These are phyloP conservation scores for Warburgia ugandensis DNA, from an alignment of 164 flowering plant genomes.

Conservation along the genomic window DNA sequence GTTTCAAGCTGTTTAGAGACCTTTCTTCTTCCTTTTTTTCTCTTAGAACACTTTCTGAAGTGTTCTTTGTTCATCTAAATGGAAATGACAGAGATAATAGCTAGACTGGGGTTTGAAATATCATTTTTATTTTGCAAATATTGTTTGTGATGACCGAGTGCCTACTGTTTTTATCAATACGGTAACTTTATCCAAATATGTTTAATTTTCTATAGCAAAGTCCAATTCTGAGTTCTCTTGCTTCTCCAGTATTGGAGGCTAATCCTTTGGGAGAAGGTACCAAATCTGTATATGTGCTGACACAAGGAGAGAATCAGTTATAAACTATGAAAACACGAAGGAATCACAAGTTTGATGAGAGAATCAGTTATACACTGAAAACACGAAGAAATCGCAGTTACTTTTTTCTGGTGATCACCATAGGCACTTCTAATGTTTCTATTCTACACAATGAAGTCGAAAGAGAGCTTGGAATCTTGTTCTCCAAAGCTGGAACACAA, in stretches of 20 bases:
- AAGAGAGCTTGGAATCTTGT: constrained; percentile 77
- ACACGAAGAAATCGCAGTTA: not conserved
- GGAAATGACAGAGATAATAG: too few species aligned
- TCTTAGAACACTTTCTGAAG: too few species aligned
- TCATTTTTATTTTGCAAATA: too few species aligned
- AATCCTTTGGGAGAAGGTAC: constrained; percentile 89
- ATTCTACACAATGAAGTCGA: constrained; percentile 86
- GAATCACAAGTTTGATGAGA: constrained; percentile 63
- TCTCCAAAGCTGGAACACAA: constrained; percentile 61
- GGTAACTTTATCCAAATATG: too few species aligned
- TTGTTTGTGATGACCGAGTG: too few species aligned
- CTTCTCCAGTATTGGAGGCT: constrained; percentile 65
- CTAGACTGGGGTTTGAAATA: too few species aligned
- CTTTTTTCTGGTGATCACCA: constrained; percentile 4
- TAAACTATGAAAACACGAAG: constrained; percentile 97
- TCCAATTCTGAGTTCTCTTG: too few species aligned
- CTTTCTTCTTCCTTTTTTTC: too few species aligned
- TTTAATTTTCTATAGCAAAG: not conserved
- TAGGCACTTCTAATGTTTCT: too few species aligned
- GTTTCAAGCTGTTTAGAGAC: too few species aligned
- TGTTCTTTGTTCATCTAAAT: too few species aligned
- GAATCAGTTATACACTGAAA: not conserved
- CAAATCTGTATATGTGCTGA: constrained; percentile 89
- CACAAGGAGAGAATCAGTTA: constrained; percentile 77
- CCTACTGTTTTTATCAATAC: too few species aligned